Evolutionary conservation across 331 rosid genomes (phyloP), one percentile per base, ranked within the genome.

Genomic region (Arachis monticola): DNA sequence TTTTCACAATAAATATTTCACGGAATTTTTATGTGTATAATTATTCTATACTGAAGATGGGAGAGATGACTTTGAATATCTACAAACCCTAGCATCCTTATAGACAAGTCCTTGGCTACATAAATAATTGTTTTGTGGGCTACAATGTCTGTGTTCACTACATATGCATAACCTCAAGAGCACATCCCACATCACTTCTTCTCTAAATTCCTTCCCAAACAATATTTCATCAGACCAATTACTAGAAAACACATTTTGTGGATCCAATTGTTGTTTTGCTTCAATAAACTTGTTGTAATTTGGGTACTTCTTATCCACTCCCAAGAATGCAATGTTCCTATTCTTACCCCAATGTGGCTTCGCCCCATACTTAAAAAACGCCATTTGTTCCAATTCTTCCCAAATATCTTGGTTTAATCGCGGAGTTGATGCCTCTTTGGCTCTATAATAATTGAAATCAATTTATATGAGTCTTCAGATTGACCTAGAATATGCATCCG

Each of bases 271-370:
- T 10, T 73, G 64, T 56, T 77, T 92, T 1, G 84, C 86, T 5
- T 38, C 74, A 57, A 85, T 1, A 67, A 92, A 90, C 67, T 66
- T 64, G 11, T 41, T 45, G 55, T 88, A 85, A 53, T 71, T 88
- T 0, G 84, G 77, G 57, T 88, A 86, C 75, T 88, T 92, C 0
- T 65, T 8, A 17, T 75, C 64, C 67, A 88, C 93, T 3, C 76
- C 84, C 40, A 80, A 50, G 77, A 92, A 92, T 41, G 92, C 93
- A 1, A 81, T 7, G 70, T 86, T 85, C 70, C 97, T 86, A 6
- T 92, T 92, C 71, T 92, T 89, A 0, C 83, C 97, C 97, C 96
- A 92, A 66, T 90, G 97, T 61, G 97, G 96, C 69, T 83, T 88
- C 5, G 97, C 97, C 42, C 85, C 91, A 55, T 92, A 59, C 59